A percentile compares a stretch with the other conserved stretches of the same genome.
phyloP scores from a whole-genome alignment of 2,329 filamentous ascomycete genomes.

The Ceratocystiopsis sp. region DNA sequence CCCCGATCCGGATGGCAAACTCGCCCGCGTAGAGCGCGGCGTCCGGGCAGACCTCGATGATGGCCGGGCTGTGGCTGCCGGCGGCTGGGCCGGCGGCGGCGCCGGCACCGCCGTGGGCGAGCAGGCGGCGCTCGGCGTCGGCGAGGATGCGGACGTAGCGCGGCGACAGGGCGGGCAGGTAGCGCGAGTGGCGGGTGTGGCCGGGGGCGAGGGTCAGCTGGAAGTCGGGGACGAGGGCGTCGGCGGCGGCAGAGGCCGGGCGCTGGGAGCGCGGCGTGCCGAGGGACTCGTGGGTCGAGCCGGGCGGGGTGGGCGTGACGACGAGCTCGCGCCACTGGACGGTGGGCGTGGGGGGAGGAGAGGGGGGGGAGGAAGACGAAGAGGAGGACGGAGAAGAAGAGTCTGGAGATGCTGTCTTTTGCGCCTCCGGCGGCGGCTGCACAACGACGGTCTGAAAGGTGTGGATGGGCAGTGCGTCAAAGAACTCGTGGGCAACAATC shows the following conservation, averaged over 20 bases:
- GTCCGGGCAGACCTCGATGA: conserved; percentile 85
- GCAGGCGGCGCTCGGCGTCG: no score
- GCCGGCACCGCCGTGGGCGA: no score
- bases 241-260: conserved; percentile 21
- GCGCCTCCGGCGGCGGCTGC: conserved; percentile 13
- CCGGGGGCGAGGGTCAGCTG: conserved; percentile 61
- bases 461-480: conserved; percentile 93
- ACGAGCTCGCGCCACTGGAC: conserved; percentile 70
- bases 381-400: conserved; percentile 19
- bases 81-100: conserved; percentile 34
- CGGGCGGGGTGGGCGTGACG: conserved; percentile 48
- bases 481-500: conserved; percentile 95
- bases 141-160: conserved; percentile 60
- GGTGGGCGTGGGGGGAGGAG: conserved; percentile 12
- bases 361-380: conserved; percentile 17
- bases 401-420: conserved; percentile 5
- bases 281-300: conserved; percentile 34
- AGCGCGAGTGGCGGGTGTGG: conserved; percentile 65
- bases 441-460: conserved; percentile 63
- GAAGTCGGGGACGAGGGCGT: conserved; percentile 56
- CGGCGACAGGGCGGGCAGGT: conserved; percentile 65
- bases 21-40: conserved; percentile 63
- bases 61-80: conserved; percentile 28
- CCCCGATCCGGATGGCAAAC: conserved; percentile 73
- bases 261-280: conserved; percentile 34